Conservation (phyloP, 2,329 filamentous ascomycete species). For the Colletotrichum sp. region DNA sequence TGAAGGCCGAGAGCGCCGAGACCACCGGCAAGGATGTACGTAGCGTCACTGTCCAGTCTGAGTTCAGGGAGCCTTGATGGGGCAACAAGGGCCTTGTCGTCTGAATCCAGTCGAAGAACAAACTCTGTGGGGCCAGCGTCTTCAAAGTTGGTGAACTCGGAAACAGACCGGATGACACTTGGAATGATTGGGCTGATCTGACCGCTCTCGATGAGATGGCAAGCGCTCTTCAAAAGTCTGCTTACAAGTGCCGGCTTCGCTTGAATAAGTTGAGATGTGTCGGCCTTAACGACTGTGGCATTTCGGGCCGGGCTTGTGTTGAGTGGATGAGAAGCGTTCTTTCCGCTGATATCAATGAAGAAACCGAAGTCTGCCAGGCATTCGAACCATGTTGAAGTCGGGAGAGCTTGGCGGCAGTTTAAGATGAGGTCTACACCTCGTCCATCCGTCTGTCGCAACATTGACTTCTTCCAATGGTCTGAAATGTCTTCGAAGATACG, state of each 20-base stretch:
- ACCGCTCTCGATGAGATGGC: neutral
- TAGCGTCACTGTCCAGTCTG: neutral
- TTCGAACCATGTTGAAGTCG: slow-evolving; percentile 25
- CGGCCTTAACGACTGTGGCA: neutral
- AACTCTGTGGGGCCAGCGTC: slow-evolving; percentile 37
- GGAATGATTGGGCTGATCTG: neutral
- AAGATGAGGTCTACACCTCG: slow-evolving; percentile 32
- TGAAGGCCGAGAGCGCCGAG: slow-evolving; percentile 28
- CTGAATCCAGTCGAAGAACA: neutral
- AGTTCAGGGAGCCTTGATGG: slow-evolving; percentile 21
- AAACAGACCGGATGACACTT: neutral
- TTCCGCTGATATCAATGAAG: slow-evolving; percentile 35
- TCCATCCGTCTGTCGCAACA: slow-evolving; percentile 30
- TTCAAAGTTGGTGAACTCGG: slow-evolving; percentile 22
- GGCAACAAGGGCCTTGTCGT: neutral
- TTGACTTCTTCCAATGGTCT: slow-evolving; percentile 29
- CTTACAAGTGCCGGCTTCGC: neutral
- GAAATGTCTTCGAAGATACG: slow-evolving; percentile 33
- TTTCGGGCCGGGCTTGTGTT: neutral
- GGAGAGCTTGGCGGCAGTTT: slow-evolving; percentile 28
- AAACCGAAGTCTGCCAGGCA: slow-evolving; percentile 33
- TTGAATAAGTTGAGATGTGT: neutral
- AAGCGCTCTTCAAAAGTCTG: neutral
- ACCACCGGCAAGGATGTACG: slow-evolving; percentile 16
- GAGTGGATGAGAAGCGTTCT: slow-evolving; percentile 20